A percentile compares a stretch with the other conserved stretches of the same genome.
Conservation (phyloP, 129 eudicot species). For the Cynara cardunculus region DNA sequence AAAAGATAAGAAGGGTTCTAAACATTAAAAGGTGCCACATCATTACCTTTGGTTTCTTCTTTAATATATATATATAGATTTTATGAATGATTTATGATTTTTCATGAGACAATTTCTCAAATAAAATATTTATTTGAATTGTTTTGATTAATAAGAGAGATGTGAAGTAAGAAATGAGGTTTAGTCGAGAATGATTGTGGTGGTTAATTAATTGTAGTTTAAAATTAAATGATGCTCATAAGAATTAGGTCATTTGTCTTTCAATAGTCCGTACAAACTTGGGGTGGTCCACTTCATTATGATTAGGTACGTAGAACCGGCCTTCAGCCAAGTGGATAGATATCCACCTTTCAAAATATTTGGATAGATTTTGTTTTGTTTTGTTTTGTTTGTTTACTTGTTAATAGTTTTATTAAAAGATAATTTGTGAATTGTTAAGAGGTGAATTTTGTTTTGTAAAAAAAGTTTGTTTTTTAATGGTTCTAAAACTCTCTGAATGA, state of each 20-base stretch:
- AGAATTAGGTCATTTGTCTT: constrained; percentile 3
- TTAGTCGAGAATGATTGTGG: not conserved
- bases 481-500: no score
- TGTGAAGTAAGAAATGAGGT: not conserved
- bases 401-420: no score
- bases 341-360: constrained; percentile 1
- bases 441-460: no score
- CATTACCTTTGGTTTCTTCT: no score
- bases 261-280: constrained; percentile 10
- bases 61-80: no score
- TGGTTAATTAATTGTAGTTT: not conserved
- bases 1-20: no score
- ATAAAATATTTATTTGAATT: not conserved
- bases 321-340: not conserved
- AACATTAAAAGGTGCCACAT: no score
- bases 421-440: no score
- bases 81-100: not conserved
- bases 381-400: no score
- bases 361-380: not conserved
- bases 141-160: not conserved
- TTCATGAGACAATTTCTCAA: not conserved
- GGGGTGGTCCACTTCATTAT: constrained; percentile 16
- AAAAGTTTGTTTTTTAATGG: no score
- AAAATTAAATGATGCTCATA: not conserved
- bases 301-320: constrained; percentile 3